Evolutionary conservation across 352 stramenopile species (phyloP).

Genomic region (Globisporangium camurandrum): DNA sequence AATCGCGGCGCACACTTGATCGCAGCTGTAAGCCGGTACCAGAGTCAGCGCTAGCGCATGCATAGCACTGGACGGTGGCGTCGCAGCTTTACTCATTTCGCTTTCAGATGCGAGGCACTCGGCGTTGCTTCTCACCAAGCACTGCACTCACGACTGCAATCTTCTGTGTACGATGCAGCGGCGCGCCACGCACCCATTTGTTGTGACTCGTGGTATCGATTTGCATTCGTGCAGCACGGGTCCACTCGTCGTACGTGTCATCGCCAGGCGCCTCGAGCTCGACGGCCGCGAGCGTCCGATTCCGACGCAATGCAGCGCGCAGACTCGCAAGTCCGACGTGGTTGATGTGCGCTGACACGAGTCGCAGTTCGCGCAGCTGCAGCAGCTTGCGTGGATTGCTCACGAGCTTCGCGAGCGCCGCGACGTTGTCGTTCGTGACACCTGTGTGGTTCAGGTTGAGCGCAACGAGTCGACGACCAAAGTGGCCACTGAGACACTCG

Average conservation of each 20-base stretch:
- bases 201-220: not conserved
- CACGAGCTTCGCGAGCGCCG: not conserved
- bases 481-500: not conserved
- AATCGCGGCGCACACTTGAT: not conserved
- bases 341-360: not conserved
- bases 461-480: not conserved
- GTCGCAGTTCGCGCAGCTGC: not conserved
- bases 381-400: not conserved
- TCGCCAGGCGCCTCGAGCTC: not conserved
- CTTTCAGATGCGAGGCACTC: too few species aligned
- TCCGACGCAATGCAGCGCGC: not conserved
- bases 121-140: not conserved
- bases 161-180: not conserved
- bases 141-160: not conserved
- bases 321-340: not conserved
- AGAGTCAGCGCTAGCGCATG: not conserved
- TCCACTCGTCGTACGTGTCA: not conserved
- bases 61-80: not conserved
- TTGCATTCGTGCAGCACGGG: not conserved
- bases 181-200: not conserved
- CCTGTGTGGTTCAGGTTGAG: slow-evolving; percentile 3
- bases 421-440: not conserved
- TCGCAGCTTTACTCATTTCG: not conserved
- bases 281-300: not conserved
- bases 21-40: not conserved